Percentiles rank a stretch among this genome's conserved stretches.
phyloP scores from a whole-genome alignment of 78 protist species.

The Dictyostelium citrinum region DNA sequence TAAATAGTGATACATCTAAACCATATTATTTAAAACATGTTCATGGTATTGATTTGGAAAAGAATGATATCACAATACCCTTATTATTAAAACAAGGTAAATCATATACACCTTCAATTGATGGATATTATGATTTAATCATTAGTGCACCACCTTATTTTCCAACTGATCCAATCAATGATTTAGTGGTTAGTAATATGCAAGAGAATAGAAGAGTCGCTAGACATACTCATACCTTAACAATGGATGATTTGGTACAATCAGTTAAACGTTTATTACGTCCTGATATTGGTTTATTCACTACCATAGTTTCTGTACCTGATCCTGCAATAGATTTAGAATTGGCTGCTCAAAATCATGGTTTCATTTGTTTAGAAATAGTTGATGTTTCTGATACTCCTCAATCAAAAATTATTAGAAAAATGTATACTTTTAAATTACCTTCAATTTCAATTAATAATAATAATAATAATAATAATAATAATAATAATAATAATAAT shows the following conservation, averaged over 20 bases:
- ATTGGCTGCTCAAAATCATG: constrained; percentile 29
- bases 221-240: constrained; percentile 62
- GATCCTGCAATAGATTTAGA: constrained; percentile 35
- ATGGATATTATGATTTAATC: constrained; percentile 36
- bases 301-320: constrained; percentile 47
- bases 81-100: not conserved
- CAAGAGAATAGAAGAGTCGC: constrained; percentile 39
- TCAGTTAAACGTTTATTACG: constrained; percentile 23
- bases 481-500: not conserved
- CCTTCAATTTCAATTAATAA: not conserved
- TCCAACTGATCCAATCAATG: constrained; percentile 19
- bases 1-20: too few species aligned
- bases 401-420: constrained; percentile 23
- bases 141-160: constrained; percentile 78
- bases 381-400: constrained; percentile 63
- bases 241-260: constrained; percentile 41
- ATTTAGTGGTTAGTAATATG: constrained; percentile 7
- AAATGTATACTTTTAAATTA: constrained; percentile 55
- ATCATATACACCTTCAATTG: not conserved
- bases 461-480: not conserved
- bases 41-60: not conserved
- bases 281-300: constrained; percentile 27
- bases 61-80: not conserved
- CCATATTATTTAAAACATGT: not conserved
- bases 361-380: constrained; percentile 13